A percentile compares a stretch with the other conserved stretches of the same genome.
phyloP scores from a whole-genome alignment of 2,329 filamentous ascomycete species.

The Pseudogymnoascus sp. region DNA sequence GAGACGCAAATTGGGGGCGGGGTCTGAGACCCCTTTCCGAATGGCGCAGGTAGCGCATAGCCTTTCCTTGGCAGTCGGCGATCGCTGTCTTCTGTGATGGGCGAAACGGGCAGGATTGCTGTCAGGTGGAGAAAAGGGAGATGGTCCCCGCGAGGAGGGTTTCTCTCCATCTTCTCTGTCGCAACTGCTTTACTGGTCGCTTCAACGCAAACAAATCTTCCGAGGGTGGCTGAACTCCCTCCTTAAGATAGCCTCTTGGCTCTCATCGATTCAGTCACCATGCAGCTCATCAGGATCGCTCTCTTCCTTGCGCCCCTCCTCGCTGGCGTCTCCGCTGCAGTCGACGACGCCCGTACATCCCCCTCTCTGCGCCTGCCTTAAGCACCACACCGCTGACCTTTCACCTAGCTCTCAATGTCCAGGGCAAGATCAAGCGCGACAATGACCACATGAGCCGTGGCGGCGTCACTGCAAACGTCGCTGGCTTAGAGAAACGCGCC shows the following conservation, averaged over 20 bases:
- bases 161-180: background rate
- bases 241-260: background rate
- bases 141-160: background rate
- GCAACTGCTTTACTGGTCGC: background rate
- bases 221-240: background rate
- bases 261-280: background rate
- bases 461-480: background rate
- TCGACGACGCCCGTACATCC: slow-evolving; percentile 20
- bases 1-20: background rate
- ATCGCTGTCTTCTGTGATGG: background rate
- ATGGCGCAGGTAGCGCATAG: background rate
- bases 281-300: slow-evolving; percentile 20
- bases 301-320: slow-evolving; percentile 12
- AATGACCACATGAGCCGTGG: background rate
- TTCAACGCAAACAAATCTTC: background rate
- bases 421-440: background rate
- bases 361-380: slow-evolving; percentile 15
- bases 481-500: background rate
- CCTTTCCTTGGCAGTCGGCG: background rate
- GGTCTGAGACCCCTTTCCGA: background rate
- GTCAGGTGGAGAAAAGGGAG: background rate
- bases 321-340: slow-evolving; percentile 17
- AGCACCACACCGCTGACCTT: background rate
- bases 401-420: background rate
- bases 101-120: background rate